Base-by-base conservation (phyloP, 192 early-diverging fungal species). In the Backusella macrospora region DNA sequence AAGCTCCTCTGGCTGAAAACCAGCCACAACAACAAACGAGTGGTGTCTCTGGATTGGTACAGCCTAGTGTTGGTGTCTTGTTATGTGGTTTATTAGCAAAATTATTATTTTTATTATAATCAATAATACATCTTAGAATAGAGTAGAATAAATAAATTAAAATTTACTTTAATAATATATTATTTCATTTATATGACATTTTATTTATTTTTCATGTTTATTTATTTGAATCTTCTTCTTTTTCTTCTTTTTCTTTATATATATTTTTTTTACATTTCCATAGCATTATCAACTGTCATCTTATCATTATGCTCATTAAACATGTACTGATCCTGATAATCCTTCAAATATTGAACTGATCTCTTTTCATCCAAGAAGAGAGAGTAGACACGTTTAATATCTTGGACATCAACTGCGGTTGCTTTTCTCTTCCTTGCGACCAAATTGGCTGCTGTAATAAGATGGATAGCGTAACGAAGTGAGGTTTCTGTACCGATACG, bases 351-450 rank as follows among this genome's bases (percentile, higher is more conserved):
- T 84, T 97, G 93, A 7, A 98, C 96, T 43, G 96, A 98, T 71
- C 98, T 90, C 79, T 93, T 92, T 82, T 99, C 95, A 72, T 99
- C 98, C 70, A 99, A 80, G 82, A 99, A 99, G 39, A 99, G 85
- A 59, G 90, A 88, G 76, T 98, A 99, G 5, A 96, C 98, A 10
- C 96, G 87, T 79, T 91, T 93, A 72, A 99, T 94, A 79, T 99
- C 98, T 34, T 90, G 88, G 10, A 98, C 92, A 77, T 99, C 98
- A 1, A 99, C 97, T 69, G 89, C 89, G 46, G 87, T 76, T 16
- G 96, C 93, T 85, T 94, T 95, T 77, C 97, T 84, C 84, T 96
- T 98, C 77, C 92, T 86, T 37, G 97, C 89, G 23, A 98, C 94
- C 55, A 99, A 82, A 65, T 92, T 85, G 3, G 96, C 92, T 4